Evolutionary conservation across 306 rosid species (phyloP), one percentile per base, ranked within the genome.

Genomic region (Vigna angularis): DNA sequence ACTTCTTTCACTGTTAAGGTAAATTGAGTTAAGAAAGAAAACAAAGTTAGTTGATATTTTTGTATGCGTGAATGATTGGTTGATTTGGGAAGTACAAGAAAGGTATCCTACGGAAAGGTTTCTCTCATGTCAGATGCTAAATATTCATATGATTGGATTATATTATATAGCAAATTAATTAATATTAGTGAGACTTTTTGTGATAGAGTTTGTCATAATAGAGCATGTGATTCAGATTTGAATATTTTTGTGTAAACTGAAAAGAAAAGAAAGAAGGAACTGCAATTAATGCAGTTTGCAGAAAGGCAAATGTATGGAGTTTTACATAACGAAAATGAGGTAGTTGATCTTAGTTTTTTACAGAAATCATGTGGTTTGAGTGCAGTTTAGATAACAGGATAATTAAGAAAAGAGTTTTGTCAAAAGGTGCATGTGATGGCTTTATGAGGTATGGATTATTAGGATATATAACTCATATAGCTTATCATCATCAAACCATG

Each of bases 401-500:
- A 30, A 77, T 56, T 55, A 71, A 82, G 4, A 62, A 70, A 50
- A 24, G 40, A 75, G 64, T 57, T 80, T 80, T 32, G 70, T 84
- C 77, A 82, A 85, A 73, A 16, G 22, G 4, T 18, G 67, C 88
- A 82, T 78, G 86, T 82, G 88, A 82, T 82, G 18, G 38, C 68
- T 72, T 78, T 57, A 66, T 78, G 74, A 13, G 58, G 16, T 70
- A 38, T 63, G 72, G 55, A 77, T 58, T 80, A 30, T 30, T 30
- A 30, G 44, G 58, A 62, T 71, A 66, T 36, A 56, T 22, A 77
- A 40, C 74, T 3, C 63, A n/a, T 34, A 51, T 73, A 14, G 49
- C 79, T 61, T 69, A 42, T 81, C 83, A 61, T 73, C 53, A 77
- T 24, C 78, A 78, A 24, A 80, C 82, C 88, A 85, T 82, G 86